phyloP scores from a whole-genome alignment of 805 yeast genomes.

The Ogataea wickerhamii region DNA sequence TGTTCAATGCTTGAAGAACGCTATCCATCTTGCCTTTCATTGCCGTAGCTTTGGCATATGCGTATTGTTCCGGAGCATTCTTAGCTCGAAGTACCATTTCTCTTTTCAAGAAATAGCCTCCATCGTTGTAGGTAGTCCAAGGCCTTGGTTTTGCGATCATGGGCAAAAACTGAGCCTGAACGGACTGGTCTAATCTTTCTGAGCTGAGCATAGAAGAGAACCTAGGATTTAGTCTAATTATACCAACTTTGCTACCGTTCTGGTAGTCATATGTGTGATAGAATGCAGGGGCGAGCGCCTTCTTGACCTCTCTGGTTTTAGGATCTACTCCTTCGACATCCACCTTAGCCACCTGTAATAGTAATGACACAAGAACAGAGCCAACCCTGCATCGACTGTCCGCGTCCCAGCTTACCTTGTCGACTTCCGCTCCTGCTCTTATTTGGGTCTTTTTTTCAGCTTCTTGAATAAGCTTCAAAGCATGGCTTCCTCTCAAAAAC shows the following conservation, averaged over 20 bases:
- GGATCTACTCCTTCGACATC: constrained; percentile 82
- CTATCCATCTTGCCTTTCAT: constrained; percentile 58
- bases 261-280: constrained; percentile 82
- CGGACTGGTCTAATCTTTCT: constrained; percentile 58
- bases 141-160: constrained; percentile 90
- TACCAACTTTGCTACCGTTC: constrained; percentile 77
- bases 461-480: constrained; percentile 25
- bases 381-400: constrained; percentile 65
- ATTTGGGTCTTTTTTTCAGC: constrained; percentile 24
- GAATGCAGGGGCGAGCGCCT: constrained; percentile 84
- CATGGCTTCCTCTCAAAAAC: constrained; percentile 34
- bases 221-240: constrained; percentile 68
- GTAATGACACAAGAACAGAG: constrained; percentile 66
- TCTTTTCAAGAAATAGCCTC: constrained; percentile 75
- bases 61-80: constrained; percentile 84
- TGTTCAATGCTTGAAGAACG: constrained; percentile 79
- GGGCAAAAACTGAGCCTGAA: constrained; percentile 81
- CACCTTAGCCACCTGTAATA: constrained; percentile 80
- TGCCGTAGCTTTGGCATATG: constrained; percentile 83
- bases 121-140: constrained; percentile 78
- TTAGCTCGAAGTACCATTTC: constrained; percentile 68
- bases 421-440: constrained; percentile 15
- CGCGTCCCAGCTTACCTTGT: constrained; percentile 27
- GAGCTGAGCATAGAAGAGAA: constrained; percentile 65
- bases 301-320: constrained; percentile 58